phyloP scores from a whole-genome alignment of 2,329 filamentous ascomycete species.

The Cladophialophora immunda region DNA sequence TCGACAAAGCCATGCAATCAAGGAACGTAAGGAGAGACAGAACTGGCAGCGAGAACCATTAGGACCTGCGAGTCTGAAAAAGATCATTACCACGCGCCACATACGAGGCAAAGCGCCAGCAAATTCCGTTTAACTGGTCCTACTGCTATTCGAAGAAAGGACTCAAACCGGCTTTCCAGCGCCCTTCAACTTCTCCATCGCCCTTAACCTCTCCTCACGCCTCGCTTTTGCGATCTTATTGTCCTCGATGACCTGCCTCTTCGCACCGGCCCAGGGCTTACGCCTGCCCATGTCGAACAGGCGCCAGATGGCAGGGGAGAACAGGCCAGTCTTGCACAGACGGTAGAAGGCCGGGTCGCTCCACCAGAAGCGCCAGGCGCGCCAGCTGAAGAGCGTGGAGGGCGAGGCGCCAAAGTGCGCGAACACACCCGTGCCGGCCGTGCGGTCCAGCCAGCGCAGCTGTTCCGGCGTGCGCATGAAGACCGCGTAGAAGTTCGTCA shows the following conservation, averaged over 20 bases:
- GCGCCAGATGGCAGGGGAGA: constrained; percentile 53
- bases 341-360: constrained; percentile 50
- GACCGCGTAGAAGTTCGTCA: constrained; percentile 33
- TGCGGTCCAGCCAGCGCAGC: constrained; percentile 52
- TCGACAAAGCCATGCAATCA: not conserved
- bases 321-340: constrained; percentile 51
- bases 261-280: constrained; percentile 53
- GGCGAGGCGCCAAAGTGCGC: constrained; percentile 55
- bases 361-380: constrained; percentile 55
- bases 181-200: not conserved
- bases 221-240: constrained; percentile 23
- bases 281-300: constrained; percentile 54
- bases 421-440: constrained; percentile 53
- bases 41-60: not conserved
- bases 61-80: too few relatives aligned
- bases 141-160: too few relatives aligned
- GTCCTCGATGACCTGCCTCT: constrained; percentile 35
- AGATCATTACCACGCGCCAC: too few relatives aligned
- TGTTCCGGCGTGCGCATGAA: constrained; percentile 48
- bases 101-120: too few relatives aligned
- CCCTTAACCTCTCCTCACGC: constrained; percentile 18
- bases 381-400: constrained; percentile 48
- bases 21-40: not conserved
- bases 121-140: too few relatives aligned
- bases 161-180: too few relatives aligned